Evolutionary conservation across 1,139 yeast genomes (phyloP).

Genomic region (Protomyces arabidopsidicola): DNA sequence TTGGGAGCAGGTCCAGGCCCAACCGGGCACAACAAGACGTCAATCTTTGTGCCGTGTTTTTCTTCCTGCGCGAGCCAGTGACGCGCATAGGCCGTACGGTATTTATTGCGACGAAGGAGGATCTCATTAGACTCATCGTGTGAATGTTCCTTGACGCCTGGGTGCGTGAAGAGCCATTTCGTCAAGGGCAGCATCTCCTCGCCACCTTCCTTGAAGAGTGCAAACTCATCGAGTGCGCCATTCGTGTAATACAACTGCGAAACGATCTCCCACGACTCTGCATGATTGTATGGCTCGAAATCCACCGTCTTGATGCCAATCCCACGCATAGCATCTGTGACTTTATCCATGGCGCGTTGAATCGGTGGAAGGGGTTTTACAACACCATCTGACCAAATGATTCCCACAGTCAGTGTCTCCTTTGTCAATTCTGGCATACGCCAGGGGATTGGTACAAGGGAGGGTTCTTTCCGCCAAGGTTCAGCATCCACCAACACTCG

Average conservation of each 20-base stretch:
- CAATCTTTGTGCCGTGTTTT: slow-evolving; percentile 41
- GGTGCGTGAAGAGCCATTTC: slow-evolving; percentile 32
- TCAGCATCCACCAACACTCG: slow-evolving; percentile 49
- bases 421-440: slow-evolving; percentile 40
- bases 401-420: slow-evolving; percentile 41
- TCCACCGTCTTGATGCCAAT: slow-evolving; percentile 43
- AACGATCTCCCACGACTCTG: slow-evolving; percentile 42
- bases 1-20: slow-evolving; percentile 70
- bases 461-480: slow-evolving; percentile 56
- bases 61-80: slow-evolving; percentile 29
- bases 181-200: slow-evolving; percentile 45
- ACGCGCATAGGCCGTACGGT: slow-evolving; percentile 47
- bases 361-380: slow-evolving; percentile 52
- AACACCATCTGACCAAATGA: slow-evolving; percentile 40
- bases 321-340: slow-evolving; percentile 37
- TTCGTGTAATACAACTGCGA: slow-evolving; percentile 48
- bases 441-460: slow-evolving; percentile 50
- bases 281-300: slow-evolving; percentile 45
- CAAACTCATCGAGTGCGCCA: slow-evolving; percentile 45
- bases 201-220: slow-evolving; percentile 43
- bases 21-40: slow-evolving; percentile 63
- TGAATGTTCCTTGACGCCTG: slow-evolving; percentile 31
- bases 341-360: slow-evolving; percentile 42
- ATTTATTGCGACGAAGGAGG: slow-evolving; percentile 38
- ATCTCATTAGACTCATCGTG: slow-evolving; percentile 42